These are phyloP conservation scores for Globisporangium megalacanthum DNA, from an alignment of 352 stramenopile species.

Conservation along the genomic window DNA sequence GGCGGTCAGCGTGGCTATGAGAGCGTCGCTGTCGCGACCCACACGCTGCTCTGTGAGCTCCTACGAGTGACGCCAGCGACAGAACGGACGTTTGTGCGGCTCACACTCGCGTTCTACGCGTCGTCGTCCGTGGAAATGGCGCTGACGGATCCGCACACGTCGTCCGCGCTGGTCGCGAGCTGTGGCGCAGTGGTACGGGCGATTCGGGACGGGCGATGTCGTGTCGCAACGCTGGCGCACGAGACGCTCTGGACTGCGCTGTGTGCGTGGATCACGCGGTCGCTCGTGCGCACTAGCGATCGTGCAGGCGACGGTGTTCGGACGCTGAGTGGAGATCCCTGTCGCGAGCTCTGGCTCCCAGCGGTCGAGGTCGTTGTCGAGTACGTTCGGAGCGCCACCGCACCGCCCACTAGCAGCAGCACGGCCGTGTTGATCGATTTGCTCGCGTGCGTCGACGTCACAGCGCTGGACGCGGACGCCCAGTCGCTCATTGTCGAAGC, in stretches of 20 bases:
- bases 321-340: not conserved
- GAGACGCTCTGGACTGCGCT: constrained; percentile 38
- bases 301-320: not conserved
- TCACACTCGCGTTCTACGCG: constrained; percentile 31
- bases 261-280: constrained; percentile 6
- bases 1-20: too few species aligned
- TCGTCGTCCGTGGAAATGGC: constrained; percentile 6
- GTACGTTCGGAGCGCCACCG: constrained; percentile 7
- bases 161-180: constrained; percentile 13
- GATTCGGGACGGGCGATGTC: constrained; percentile 18
- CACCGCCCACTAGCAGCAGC: not conserved
- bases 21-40: constrained; percentile 8
- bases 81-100: constrained; percentile 31
- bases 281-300: not conserved
- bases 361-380: constrained; percentile 8
- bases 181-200: constrained; percentile 20
- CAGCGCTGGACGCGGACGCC: not conserved
- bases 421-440: constrained; percentile 7
- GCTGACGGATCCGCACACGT: constrained; percentile 2
- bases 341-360: constrained; percentile 5
- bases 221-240: constrained; percentile 22
- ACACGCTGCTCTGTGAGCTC: constrained; percentile 31
- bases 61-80: constrained; percentile 18
- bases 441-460: constrained; percentile 10
- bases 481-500: constrained; percentile 6